These are phyloP conservation scores for Daldinia grandis DNA, from an alignment of 495 filamentous ascomycete species.

Conservation along the genomic window DNA sequence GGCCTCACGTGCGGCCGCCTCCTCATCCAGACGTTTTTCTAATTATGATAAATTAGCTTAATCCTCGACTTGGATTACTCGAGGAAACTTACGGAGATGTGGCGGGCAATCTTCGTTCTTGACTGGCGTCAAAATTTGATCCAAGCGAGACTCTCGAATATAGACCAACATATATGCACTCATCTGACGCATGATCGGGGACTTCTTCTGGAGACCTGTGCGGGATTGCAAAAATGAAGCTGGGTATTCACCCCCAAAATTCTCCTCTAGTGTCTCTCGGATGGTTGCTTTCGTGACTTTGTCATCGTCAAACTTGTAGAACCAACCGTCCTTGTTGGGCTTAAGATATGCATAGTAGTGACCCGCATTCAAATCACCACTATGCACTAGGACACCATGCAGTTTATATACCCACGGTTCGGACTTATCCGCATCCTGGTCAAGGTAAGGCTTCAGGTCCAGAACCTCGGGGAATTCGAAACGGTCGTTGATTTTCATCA, in stretches of 20 bases:
- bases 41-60: slow-evolving; percentile 44
- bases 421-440: slow-evolving; percentile 83
- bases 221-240: slow-evolving; percentile 58
- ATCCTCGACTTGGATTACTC: not conserved
- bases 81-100: slow-evolving; percentile 73
- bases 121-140: slow-evolving; percentile 80
- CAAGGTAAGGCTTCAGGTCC: slow-evolving; percentile 88
- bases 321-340: slow-evolving; percentile 87
- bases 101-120: slow-evolving; percentile 77
- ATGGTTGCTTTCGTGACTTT: slow-evolving; percentile 91
- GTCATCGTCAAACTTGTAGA: slow-evolving; percentile 98
- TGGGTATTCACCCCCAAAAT: slow-evolving; percentile 90
- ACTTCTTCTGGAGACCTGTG: slow-evolving; percentile 51
- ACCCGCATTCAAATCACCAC: slow-evolving; percentile 95
- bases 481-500: slow-evolving; percentile 99
- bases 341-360: slow-evolving; percentile 99
- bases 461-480: slow-evolving; percentile 96
- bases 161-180: slow-evolving; percentile 99
- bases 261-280: slow-evolving; percentile 93
- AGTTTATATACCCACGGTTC: slow-evolving; percentile 91
- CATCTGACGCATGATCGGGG: slow-evolving; percentile 63
- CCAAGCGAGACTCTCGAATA: slow-evolving; percentile 82
- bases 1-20: slow-evolving; percentile 75
- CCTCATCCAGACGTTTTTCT: slow-evolving; percentile 80
- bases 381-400: slow-evolving; percentile 95